These are phyloP conservation scores for Stevia rebaudiana DNA, from an alignment of 140 eudicot species.

Conservation along the genomic window DNA sequence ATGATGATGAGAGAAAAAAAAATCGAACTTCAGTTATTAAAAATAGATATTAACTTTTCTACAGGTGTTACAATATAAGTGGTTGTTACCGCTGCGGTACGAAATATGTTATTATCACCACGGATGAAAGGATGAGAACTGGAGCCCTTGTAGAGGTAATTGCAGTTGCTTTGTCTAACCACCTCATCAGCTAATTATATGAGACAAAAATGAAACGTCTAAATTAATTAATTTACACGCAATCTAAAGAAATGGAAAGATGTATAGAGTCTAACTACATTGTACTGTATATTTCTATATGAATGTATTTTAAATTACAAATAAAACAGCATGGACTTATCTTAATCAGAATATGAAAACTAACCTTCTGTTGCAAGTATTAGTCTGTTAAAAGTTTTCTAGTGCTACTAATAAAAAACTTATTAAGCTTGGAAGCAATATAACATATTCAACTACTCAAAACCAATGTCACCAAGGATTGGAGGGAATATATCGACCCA, in stretches of 20 bases:
- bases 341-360: conserved; percentile 1
- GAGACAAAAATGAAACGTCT: not conserved
- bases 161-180: conserved; percentile 16
- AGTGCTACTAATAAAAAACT: not conserved
- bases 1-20: not conserved
- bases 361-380: conserved; percentile 2
- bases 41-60: not conserved
- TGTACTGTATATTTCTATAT: not conserved
- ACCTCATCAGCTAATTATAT: conserved; percentile 31
- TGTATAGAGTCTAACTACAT: not conserved
- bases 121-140: conserved; percentile 25
- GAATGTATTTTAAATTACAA: not conserved
- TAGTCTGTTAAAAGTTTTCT: conserved; percentile 4
- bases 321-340: conserved; percentile 4
- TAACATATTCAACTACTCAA: conserved; percentile 1
- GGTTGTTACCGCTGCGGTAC: conserved; percentile 33
- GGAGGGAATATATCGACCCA: not conserved
- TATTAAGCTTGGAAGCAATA: conserved; percentile 1
- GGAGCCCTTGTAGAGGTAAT: conserved; percentile 29
- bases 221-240: conserved; percentile 1
- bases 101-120: conserved; percentile 32
- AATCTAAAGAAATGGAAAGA: not conserved
- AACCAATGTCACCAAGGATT: not conserved
- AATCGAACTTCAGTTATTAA: not conserved
- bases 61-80: not conserved